A percentile compares a stretch with the other conserved stretches of the same genome.
Conservation (phyloP, 2,329 filamentous ascomycete species). For the Pseudogymnoascus pannorum region DNA sequence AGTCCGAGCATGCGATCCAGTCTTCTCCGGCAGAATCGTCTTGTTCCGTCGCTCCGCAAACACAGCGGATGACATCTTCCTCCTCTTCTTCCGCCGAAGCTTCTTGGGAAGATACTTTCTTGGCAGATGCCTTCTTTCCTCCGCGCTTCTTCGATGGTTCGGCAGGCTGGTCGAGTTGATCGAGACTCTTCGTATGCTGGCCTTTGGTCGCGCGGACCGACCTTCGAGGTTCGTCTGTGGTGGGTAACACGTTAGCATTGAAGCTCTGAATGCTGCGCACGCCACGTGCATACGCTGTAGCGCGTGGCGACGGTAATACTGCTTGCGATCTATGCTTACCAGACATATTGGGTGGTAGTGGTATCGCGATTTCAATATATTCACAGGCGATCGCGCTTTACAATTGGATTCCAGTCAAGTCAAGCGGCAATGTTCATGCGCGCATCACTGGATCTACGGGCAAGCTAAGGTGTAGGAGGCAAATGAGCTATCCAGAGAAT, state of each 20-base stretch:
- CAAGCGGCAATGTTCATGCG: constrained; percentile 27
- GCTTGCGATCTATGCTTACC: constrained; percentile 43
- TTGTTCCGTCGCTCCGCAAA: constrained; percentile 81
- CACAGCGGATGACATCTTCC: constrained; percentile 72
- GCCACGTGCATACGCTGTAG: not conserved
- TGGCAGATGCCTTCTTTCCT: constrained; percentile 45
- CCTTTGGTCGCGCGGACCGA: constrained; percentile 96
- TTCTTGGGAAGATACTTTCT: constrained; percentile 25
- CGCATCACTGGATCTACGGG: constrained; percentile 28
- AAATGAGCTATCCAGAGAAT: constrained; percentile 21
- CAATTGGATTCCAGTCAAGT: constrained; percentile 24
- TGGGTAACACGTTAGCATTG: constrained; percentile 19
- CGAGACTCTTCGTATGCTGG: constrained; percentile 83
- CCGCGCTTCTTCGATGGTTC: constrained; percentile 43
- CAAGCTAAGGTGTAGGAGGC: constrained; percentile 24
- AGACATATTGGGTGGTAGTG: constrained; percentile 40
- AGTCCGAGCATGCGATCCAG: constrained; percentile 94
- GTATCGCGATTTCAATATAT: constrained; percentile 12
- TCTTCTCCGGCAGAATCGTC: constrained; percentile 80
- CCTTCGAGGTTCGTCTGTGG: constrained; percentile 72
- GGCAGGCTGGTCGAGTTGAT: constrained; percentile 58
- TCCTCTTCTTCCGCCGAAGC: constrained; percentile 35
- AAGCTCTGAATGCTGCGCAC: constrained; percentile 1
- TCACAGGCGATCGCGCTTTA: constrained; percentile 23
- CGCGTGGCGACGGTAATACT: not conserved